phyloP scores from a whole-genome alignment of 1,139 yeast species.

The Suhomyces ambrosiae region DNA sequence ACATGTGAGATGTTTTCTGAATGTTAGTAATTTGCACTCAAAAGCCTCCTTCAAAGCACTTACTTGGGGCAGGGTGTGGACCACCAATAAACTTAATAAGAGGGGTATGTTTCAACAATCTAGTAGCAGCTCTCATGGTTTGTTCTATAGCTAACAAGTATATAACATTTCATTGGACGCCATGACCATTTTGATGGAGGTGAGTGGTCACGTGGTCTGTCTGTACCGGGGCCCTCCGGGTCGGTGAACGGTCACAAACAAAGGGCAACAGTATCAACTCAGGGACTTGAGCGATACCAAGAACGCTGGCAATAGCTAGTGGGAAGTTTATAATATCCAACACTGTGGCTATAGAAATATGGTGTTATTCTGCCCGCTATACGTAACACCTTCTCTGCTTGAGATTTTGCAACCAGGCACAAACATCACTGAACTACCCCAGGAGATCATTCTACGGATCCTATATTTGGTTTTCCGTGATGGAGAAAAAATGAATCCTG shows the following conservation, averaged over 20 bases:
- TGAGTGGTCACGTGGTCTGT: conserved; percentile 1
- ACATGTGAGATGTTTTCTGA: conserved; percentile 28
- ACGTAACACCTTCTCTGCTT: too few relatives aligned
- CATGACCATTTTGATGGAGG: conserved; percentile 1
- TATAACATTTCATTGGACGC: conserved; percentile 9
- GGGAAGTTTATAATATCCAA: too few relatives aligned
- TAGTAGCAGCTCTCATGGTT: conserved; percentile 34
- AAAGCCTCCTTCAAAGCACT: not conserved
- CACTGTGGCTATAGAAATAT: too few relatives aligned
- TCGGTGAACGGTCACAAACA: not conserved
- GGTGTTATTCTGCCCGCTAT: not conserved
- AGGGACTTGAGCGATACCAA: too few relatives aligned
- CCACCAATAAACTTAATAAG: conserved; percentile 67
- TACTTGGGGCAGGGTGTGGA: conserved; percentile 54
- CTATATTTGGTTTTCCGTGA: not conserved
- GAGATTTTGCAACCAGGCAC: not conserved
- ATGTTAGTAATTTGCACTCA: conserved; percentile 22
- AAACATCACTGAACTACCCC: conserved; percentile 2
- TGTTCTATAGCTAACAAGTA: not conserved
- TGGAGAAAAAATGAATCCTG: not conserved
- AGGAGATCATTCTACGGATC: not conserved
- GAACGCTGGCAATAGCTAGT: too few relatives aligned
- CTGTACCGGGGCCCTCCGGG: not conserved
- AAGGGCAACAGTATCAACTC: too few relatives aligned
- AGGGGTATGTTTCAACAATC: conserved; percentile 50